phyloP scores from a whole-genome alignment of 768 basidiomycete genomes.

The Termitomyces bulborhizus region DNA sequence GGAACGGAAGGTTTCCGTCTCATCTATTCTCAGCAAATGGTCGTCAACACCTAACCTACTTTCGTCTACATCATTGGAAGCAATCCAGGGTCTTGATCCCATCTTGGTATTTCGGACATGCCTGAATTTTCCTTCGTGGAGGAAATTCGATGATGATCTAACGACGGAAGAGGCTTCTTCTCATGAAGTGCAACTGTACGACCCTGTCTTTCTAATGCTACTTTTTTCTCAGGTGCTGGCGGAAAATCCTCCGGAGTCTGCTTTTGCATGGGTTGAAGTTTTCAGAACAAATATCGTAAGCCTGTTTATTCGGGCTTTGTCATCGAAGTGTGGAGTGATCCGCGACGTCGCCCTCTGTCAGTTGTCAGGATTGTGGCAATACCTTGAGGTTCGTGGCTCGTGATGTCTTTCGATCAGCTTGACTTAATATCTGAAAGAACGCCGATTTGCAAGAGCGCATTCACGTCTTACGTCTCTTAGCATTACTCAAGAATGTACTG shows the following conservation, averaged over 20 bases:
- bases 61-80: conserved; percentile 51
- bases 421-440: conserved; percentile 21
- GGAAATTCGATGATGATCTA: conserved; percentile 36
- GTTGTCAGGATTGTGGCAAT: conserved; percentile 53
- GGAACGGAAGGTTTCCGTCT: conserved; percentile 59
- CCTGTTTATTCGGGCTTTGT: conserved; percentile 65
- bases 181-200: conserved; percentile 52
- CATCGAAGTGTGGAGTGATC: conserved; percentile 54
- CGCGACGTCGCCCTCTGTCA: conserved; percentile 58
- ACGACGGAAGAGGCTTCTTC: conserved; percentile 15
- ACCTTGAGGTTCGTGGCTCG: conserved; percentile 49
- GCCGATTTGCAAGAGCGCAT: conserved; percentile 75
- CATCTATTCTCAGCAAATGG: conserved; percentile 63
- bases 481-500: conserved; percentile 54
- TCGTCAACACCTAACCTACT: conserved; percentile 38
- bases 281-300: conserved; percentile 77
- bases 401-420: neutral
- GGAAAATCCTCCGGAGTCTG: conserved; percentile 49
- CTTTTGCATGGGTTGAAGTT: conserved; percentile 80
- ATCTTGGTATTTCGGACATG: conserved; percentile 63
- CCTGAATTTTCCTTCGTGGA: conserved; percentile 63
- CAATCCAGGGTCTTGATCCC: conserved; percentile 67
- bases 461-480: conserved; percentile 67
- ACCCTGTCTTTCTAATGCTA: conserved; percentile 70
- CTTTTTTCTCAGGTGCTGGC: conserved; percentile 63